Evolutionary conservation across 495 filamentous ascomycete species (phyloP).

Genomic region (Talaromyces borbonicus): DNA sequence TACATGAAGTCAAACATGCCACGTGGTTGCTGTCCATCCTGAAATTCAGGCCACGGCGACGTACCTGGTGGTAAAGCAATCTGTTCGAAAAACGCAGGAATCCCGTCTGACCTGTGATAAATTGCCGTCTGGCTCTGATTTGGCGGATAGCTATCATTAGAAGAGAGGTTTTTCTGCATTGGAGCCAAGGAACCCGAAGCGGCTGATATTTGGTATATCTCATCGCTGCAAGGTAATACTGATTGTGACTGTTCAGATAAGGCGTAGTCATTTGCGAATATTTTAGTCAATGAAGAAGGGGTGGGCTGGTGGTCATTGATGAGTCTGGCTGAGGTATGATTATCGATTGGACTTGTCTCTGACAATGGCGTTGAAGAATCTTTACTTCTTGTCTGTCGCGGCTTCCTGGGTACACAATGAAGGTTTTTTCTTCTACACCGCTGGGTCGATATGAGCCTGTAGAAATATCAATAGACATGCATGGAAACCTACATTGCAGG

Average conservation of each 20-base stretch:
- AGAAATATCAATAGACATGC: neutral
- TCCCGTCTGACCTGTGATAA: conserved; percentile 11
- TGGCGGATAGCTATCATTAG: neutral
- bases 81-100: conserved; percentile 22
- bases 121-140: conserved; percentile 12
- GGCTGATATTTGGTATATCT: neutral
- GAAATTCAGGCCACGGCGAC: neutral
- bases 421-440: neutral
- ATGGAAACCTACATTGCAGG: conserved; percentile 7
- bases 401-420: neutral
- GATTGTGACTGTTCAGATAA: neutral
- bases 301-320: neutral
- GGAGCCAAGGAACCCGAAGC: neutral
- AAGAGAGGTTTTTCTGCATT: conserved; percentile 6
- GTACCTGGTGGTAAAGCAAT: conserved; percentile 14
- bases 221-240: neutral
- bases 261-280: too few relatives aligned
- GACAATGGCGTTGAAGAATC: neutral
- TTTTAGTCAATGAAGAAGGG: neutral
- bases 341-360: neutral
- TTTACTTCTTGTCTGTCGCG: neutral
- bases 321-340: neutral
- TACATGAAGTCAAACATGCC: conserved; percentile 20
- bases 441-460: neutral
- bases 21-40: conserved; percentile 15